These are phyloP conservation scores for Hygrocybe coccinea DNA, from an alignment of 768 basidiomycete genomes.

Conservation along the genomic window DNA sequence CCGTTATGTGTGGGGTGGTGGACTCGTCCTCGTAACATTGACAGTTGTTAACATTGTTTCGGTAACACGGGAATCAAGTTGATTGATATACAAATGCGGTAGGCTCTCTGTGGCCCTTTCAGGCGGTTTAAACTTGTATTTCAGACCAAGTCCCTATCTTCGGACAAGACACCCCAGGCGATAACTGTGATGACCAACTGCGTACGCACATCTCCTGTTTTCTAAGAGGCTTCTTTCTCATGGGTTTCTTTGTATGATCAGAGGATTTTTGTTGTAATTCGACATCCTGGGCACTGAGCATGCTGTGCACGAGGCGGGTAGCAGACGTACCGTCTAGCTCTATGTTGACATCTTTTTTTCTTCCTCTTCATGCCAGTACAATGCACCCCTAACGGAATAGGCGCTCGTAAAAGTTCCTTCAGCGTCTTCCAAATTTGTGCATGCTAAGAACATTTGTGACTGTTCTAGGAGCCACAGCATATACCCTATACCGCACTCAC, in stretches of 20 bases:
- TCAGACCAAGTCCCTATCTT: slow-evolving; percentile 23
- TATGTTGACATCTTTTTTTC: not conserved
- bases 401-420: not conserved
- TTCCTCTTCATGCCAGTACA: slow-evolving; percentile 21
- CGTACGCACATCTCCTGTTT: slow-evolving; percentile 8
- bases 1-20: too few species aligned
- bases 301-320: slow-evolving; percentile 25
- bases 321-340: not conserved
- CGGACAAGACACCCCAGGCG: slow-evolving; percentile 18
- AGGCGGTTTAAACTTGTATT: too few species aligned
- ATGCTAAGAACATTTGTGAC: too few species aligned
- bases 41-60: too few species aligned
- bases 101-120: too few species aligned
- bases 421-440: not conserved
- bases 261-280: slow-evolving; percentile 26
- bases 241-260: not conserved
- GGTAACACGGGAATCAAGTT: too few species aligned
- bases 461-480: not conserved
- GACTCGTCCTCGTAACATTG: too few species aligned
- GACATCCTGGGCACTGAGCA: slow-evolving; percentile 22
- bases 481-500: slow-evolving; percentile 8
- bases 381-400: slow-evolving; percentile 15
- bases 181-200: slow-evolving; percentile 23
- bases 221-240: not conserved
- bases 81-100: too few species aligned